Conservation (phyloP, 2,329 filamentous ascomycete genomes). For the Thelonectria olida region DNA sequence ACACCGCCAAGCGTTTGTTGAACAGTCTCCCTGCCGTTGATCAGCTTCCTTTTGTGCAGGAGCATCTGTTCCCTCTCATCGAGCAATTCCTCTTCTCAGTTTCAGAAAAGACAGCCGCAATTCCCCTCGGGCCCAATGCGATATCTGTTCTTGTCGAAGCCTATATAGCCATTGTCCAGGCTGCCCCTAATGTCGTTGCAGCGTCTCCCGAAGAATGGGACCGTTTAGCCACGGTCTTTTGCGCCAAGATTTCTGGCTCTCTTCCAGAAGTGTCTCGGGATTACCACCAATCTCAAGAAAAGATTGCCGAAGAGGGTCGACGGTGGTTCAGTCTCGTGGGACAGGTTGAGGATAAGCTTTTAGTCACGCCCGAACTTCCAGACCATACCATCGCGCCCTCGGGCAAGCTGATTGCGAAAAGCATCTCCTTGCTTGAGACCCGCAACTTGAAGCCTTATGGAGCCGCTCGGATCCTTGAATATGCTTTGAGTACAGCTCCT, state of each 20-base stretch:
- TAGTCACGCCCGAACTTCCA: slow-evolving; percentile 29
- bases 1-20: slow-evolving; percentile 65
- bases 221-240: slow-evolving; percentile 67
- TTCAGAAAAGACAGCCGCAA: slow-evolving; percentile 47
- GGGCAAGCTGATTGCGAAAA: slow-evolving; percentile 42
- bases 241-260: slow-evolving; percentile 75
- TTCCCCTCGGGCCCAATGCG: slow-evolving; percentile 46
- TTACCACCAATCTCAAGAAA: slow-evolving; percentile 75
- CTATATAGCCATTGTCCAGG: slow-evolving; percentile 55
- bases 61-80: slow-evolving; percentile 63
- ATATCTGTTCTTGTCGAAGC: slow-evolving; percentile 56
- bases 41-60: slow-evolving; percentile 55
- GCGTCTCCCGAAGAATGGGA: slow-evolving; percentile 70
- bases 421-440: slow-evolving; percentile 54
- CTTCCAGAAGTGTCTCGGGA: slow-evolving; percentile 85
- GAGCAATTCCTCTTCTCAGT: slow-evolving; percentile 62
- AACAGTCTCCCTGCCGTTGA: slow-evolving; percentile 56
- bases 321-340: slow-evolving; percentile 72
- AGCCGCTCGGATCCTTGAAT: slow-evolving; percentile 58
- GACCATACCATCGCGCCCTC: slow-evolving; percentile 45
- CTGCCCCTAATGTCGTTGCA: slow-evolving; percentile 53
- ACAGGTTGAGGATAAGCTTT: slow-evolving; percentile 51
- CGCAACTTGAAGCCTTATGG: slow-evolving; percentile 68
- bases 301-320: slow-evolving; percentile 70
- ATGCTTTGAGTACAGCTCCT: slow-evolving; percentile 48